Conservation (phyloP, 345 rosid genomes). For the Populus euphratica region DNA sequence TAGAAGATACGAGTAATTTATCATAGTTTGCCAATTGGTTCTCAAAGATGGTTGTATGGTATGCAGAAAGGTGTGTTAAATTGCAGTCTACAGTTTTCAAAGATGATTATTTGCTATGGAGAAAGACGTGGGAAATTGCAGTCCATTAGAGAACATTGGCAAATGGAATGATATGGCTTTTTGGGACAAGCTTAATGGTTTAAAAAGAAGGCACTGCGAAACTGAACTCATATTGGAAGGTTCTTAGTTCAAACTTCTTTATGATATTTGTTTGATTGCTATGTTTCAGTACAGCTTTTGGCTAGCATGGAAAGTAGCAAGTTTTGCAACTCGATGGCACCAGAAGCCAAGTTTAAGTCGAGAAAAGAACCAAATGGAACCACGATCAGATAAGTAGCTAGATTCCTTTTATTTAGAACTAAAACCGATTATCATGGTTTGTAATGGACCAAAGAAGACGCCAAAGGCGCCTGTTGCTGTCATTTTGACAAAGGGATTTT, state of each 20-base stretch:
- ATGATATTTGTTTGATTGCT: neutral
- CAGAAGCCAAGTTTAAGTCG: neutral
- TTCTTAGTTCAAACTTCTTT: neutral
- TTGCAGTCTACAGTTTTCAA: neutral
- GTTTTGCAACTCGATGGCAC: constrained; percentile 6
- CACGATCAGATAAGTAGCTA: neutral
- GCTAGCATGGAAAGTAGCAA: neutral
- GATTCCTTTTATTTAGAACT: neutral
- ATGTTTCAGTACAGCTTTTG: neutral
- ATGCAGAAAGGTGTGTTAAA: neutral
- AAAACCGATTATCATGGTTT: neutral
- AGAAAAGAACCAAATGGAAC: neutral
- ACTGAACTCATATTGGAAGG: neutral
- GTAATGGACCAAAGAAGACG: neutral
- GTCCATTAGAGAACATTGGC: constrained; percentile 16
- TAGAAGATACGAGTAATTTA: neutral
- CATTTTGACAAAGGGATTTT: neutral
- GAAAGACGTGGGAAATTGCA: neutral
- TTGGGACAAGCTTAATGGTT: constrained; percentile 14
- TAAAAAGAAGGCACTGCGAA: constrained; percentile 3
- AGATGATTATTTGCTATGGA: neutral
- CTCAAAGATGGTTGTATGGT: neutral
- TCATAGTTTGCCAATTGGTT: neutral
- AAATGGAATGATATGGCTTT: constrained; percentile 21
- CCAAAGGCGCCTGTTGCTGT: neutral